Conservation (phyloP, 306 rosid species). For the Geum urbanum region DNA sequence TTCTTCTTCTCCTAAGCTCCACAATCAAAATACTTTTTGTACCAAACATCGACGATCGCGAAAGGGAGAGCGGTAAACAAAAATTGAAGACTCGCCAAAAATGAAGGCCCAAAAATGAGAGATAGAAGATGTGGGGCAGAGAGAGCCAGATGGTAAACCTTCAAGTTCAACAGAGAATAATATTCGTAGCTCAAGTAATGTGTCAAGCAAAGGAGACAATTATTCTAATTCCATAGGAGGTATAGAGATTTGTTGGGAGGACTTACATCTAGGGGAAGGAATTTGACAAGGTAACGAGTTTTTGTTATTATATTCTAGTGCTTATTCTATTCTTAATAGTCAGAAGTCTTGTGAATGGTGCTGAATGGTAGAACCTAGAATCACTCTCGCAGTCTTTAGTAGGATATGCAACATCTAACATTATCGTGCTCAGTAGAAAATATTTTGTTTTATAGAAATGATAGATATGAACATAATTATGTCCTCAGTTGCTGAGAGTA, state of each 20-base stretch:
- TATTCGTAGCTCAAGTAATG: conserved; percentile 29
- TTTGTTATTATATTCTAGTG: background rate
- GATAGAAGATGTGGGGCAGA: conserved; percentile 38
- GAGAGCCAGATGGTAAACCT: conserved; percentile 35
- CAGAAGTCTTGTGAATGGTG: background rate
- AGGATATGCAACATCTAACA: background rate
- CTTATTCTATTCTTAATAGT: background rate
- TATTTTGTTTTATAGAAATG: background rate
- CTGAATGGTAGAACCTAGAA: background rate
- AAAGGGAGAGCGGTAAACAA: no score
- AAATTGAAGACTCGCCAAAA: no score
- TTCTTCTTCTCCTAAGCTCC: no score
- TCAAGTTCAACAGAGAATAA: conserved; percentile 29
- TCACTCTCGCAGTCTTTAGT: background rate
- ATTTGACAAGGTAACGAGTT: conserved; percentile 58
- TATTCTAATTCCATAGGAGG: conserved; percentile 39
- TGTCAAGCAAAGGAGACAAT: conserved; percentile 46
- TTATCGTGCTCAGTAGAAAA: background rate
- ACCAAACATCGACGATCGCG: no score
- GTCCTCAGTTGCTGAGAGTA: background rate
- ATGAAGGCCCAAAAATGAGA: background rate
- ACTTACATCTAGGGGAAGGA: conserved; percentile 55
- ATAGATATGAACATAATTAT: background rate
- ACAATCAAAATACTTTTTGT: no score
- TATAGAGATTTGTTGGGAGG: conserved; percentile 62